Base-by-base conservation (phyloP, 176 grass and related monocot genomes). In the Canna indica region DNA sequence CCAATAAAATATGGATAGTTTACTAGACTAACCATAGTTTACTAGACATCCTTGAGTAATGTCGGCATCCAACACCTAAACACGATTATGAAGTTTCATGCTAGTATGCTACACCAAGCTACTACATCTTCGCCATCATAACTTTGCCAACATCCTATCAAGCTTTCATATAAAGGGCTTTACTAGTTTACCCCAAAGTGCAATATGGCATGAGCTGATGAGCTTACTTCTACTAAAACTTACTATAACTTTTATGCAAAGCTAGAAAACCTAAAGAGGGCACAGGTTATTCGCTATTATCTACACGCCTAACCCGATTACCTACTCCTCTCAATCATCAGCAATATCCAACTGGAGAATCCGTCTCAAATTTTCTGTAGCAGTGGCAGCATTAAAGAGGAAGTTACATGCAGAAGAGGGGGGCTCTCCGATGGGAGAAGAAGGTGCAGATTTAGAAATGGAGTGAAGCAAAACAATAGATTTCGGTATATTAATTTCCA, bases 281-380 rank as follows among this genome's bases (percentile, higher is more conserved):
- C 53, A 58, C n/a, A 13, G 28, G 9, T 33, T 62, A 34, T 12
- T 16, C 7, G 9, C 29, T 17, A 62, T 2, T 62, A 62, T 32
- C 59, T 62, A 68, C 68, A 15, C 42, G 42, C n/a, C 14, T 79
- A 56, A 73, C 61, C 63, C 67, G 62, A 67, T 25, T 71, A 50
- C 35, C 45, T 76, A 56, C 68, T 29, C 60, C 27, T 17, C 34
- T 80, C 68, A 76, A 67, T 79, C 68, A 74, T 88, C 78, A 7
- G 79, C 11, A 9, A 88, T 58, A 39, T 86, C 69, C 69, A 96
- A 46, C 72, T 86, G 59, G 71, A 96, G 91, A 78, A 96, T 91
- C 81, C 81, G 86, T 83, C 92, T 91, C 70, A 96, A 81, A 71
- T 96, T 91, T 85, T 86, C 92, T 0, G 85, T 96, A 0, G 92